Conservation (phyloP, 805 yeast species). For the Wickerhamiella dianesei region DNA sequence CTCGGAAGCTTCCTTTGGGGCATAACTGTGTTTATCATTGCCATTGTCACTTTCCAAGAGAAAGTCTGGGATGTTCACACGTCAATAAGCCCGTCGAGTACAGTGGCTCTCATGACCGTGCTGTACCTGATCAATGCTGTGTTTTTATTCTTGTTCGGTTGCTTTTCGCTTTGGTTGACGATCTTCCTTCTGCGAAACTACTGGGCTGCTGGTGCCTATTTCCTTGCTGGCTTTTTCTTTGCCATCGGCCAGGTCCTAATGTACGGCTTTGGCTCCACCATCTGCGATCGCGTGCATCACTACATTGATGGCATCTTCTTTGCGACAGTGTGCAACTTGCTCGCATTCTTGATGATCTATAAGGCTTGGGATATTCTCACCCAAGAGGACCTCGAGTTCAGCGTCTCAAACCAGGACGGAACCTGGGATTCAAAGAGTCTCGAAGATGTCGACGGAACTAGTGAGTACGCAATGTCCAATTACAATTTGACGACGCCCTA, state of each 20-base stretch:
- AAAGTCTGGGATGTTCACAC: slow-evolving; percentile 31
- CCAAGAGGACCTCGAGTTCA: slow-evolving; percentile 84
- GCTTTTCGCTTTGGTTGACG: slow-evolving; percentile 57
- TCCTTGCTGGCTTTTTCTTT: slow-evolving; percentile 58
- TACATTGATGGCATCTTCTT: slow-evolving; percentile 85
- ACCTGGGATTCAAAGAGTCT: slow-evolving; percentile 28
- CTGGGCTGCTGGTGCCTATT: slow-evolving; percentile 87
- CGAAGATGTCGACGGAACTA: slow-evolving; percentile 19
- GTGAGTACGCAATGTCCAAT: slow-evolving; percentile 27
- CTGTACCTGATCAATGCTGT: slow-evolving; percentile 61
- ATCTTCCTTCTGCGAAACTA: slow-evolving; percentile 52
- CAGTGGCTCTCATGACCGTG: slow-evolving; percentile 57
- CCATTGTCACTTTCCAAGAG: slow-evolving; percentile 56
- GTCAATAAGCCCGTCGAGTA: slow-evolving; percentile 35
- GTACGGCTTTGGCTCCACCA: slow-evolving; percentile 50
- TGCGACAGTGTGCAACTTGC: slow-evolving; percentile 65
- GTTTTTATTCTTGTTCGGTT: slow-evolving; percentile 45
- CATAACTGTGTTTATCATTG: slow-evolving; percentile 48
- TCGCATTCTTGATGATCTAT: slow-evolving; percentile 86
- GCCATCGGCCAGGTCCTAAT: slow-evolving; percentile 64
- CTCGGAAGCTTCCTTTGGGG: slow-evolving; percentile 44
- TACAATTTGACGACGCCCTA: slow-evolving; percentile 20
- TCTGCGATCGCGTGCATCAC: slow-evolving; percentile 65
- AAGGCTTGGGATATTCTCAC: slow-evolving; percentile 96
- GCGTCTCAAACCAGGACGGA: slow-evolving; percentile 44